A percentile compares a stretch with the other conserved stretches of the same genome.
Evolutionary conservation across 192 early-diverging fungal genomes (phyloP).

Genomic region (Powellomyces hirtus): DNA sequence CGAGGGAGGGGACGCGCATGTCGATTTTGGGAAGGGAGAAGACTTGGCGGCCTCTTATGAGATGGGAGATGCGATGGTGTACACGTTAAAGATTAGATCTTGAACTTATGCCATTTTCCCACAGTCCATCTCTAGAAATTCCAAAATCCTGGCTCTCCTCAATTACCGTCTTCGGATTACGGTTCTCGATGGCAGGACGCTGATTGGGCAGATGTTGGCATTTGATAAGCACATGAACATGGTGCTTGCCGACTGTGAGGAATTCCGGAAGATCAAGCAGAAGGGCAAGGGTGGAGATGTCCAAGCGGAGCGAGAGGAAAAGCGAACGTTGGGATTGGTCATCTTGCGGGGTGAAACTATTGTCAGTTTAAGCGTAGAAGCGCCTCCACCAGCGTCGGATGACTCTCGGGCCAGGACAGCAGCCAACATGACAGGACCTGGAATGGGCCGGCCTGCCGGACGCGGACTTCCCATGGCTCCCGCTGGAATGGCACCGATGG

Average conservation of each 20-base stretch:
- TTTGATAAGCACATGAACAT: slow-evolving; percentile 99
- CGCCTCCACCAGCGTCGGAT: slow-evolving; percentile 72
- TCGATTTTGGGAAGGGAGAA: too few relatives aligned
- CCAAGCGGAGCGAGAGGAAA: slow-evolving; percentile 72
- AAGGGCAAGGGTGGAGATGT: slow-evolving; percentile 50
- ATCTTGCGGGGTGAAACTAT: slow-evolving; percentile 93
- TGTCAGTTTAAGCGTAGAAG: slow-evolving; percentile 86
- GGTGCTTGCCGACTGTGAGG: slow-evolving; percentile 95
- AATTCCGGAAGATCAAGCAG: slow-evolving; percentile 88
- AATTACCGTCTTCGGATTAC: slow-evolving; percentile 94
- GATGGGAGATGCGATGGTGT: too few relatives aligned
- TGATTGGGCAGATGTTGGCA: slow-evolving; percentile 98
- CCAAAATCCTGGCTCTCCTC: slow-evolving; percentile 90
- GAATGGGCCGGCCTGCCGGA: slow-evolving; percentile 78
- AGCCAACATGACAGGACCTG: slow-evolving; percentile 55
- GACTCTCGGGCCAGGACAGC: slow-evolving; percentile 31
- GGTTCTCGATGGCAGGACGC: slow-evolving; percentile 82
- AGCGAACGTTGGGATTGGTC: slow-evolving; percentile 88
- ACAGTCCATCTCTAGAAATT: slow-evolving; percentile 35
- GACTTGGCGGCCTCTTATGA: too few relatives aligned
- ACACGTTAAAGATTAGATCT: too few relatives aligned
- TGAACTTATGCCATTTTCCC: background rate
- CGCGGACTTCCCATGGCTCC: slow-evolving; percentile 68
- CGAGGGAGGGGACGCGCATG: too few relatives aligned
- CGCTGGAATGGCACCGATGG: slow-evolving; percentile 26